Base-by-base conservation (phyloP, 2,329 filamentous ascomycete species). In the Rhexocercosporidium sp. region DNA sequence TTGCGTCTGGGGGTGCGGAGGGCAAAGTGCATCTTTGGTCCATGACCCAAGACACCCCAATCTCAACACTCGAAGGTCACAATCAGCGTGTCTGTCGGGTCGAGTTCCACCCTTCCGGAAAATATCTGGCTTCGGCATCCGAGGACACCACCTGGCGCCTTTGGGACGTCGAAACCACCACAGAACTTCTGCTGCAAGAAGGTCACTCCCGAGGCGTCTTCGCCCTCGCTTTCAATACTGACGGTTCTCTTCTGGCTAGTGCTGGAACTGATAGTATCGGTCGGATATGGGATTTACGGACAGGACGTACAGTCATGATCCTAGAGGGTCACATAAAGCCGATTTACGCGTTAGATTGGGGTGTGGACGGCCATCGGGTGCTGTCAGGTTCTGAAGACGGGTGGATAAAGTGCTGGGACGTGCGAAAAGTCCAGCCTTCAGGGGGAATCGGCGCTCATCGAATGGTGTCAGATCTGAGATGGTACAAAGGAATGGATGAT, bases 321-420 rank as follows among this genome's bases (percentile, higher is more conserved):
- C 84, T 99, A 1, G 94, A 98, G 76, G 88, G 87, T 1, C 88
- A 90, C 74, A 96, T 97, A 76, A 92, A 94, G 69, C 94, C 96
- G 16, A 97, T 99, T 63, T 94, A 97, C 75, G 94, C 90, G 0
- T 83, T 98, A 6, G 94, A 97, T 78, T 99, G 96, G 96, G 90
- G 92, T 66, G 86, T 90, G 0, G 96, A 99, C 77, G 94, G 95
- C 6, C 90, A 97, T 78, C 89, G 96, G n/a, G 88, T 98, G 9
- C 83, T 98, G n/a, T 94, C 94, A 0, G 94, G 94, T 1, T 96
- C 94, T 16, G 93, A 90, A 1, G 96, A 99, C 77, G 95, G 95
- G 20, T 98, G 96, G 87, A 90, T 97, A 75, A 98, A 97, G 79
- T 97, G 95, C 80, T 99, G 96, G 96, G 96, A 99, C 77, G 85